These are phyloP conservation scores for Eucalyptus rudis DNA, from an alignment of 345 rosid genomes.

Conservation along the genomic window DNA sequence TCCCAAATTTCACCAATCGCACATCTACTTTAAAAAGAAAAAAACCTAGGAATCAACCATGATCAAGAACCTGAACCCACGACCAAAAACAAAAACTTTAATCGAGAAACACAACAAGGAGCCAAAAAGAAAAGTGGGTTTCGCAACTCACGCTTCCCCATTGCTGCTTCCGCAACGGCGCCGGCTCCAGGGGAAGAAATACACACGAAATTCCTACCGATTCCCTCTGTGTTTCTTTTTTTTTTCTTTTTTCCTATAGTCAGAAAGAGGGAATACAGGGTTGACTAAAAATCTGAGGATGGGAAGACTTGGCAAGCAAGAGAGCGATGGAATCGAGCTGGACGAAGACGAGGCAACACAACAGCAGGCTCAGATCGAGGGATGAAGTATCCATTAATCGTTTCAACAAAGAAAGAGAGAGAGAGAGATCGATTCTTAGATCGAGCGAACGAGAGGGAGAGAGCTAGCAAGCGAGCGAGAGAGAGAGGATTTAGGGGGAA, in stretches of 20 bases:
- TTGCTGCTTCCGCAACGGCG: constrained; percentile 3
- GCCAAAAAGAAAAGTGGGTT: not conserved
- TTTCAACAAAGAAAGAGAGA: not conserved
- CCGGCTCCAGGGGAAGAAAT: not conserved
- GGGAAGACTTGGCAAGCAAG: constrained; percentile 1
- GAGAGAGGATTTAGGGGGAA: not conserved
- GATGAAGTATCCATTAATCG: constrained; percentile 57
- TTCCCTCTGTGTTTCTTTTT: not conserved
- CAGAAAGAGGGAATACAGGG: constrained; percentile 11
- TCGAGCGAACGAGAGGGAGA: not conserved
- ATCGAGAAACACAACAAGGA: not conserved
- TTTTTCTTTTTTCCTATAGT: not conserved
- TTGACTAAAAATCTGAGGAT: constrained; percentile 20
- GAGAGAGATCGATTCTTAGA: not conserved
- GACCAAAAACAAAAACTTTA: not conserved
- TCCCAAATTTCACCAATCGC: not conserved
- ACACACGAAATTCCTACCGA: not conserved
- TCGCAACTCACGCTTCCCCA: constrained; percentile 64
- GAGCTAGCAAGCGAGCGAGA: not conserved
- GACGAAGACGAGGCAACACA: constrained; percentile 5
- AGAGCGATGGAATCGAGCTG: constrained; percentile 7
- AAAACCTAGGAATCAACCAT: not conserved
- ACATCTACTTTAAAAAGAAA: not conserved
- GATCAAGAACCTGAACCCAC: not conserved
- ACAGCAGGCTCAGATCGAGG: constrained; percentile 6